Base-by-base conservation (phyloP, 805 yeast species). In the Myxozyma mucilagina region DNA sequence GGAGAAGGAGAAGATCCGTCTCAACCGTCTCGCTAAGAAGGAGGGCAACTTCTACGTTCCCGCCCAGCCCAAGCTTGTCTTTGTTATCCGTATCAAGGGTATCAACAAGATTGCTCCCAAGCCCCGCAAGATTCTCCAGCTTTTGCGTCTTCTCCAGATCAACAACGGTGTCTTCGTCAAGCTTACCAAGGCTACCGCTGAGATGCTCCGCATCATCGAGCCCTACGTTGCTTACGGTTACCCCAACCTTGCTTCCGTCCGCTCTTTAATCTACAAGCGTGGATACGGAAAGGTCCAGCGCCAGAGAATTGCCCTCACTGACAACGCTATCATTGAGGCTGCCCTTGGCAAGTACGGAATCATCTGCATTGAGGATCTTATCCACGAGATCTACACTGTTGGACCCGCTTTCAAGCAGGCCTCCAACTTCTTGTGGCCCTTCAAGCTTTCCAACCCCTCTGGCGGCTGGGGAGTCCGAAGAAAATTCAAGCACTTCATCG, bases 1-100 rank as follows among this genome's bases (percentile, higher is more conserved):
- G 76, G 94, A 89, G 80, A 85, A 90, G 80, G 88, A 94, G 72
- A 77, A 76, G 70, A 77, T 68, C 76, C 81, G 83, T 61, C 96
- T 96, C 75, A 87, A 87, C 85, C 90, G 97, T 81, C 90, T 88
- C 70, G 97, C 97, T 73, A 89, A 88, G 85, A 92, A 93, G 79
- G 81, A 86, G 76, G 96, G 96, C 80, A 86, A 94, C 75, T 89
- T 87, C 90, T 92, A 86, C 84, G 90, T 86, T 70, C 87, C 84
- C 73, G 87, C 87, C 73, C 86, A 85, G 80, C 78, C 84, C 69
- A 85, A 85, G 78, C 80, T 85, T 71, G 86, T 83, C 69, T 83
- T 85, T 77, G 85, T 85, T 73, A 79, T 85, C 75, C 85, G 89
- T 84, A 85, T 85, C 81, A 85, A 85, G 86, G 89, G 89, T 85